Base-by-base conservation (phyloP, 495 filamentous ascomycete genomes). In the Aspergillus bertholletiae region DNA sequence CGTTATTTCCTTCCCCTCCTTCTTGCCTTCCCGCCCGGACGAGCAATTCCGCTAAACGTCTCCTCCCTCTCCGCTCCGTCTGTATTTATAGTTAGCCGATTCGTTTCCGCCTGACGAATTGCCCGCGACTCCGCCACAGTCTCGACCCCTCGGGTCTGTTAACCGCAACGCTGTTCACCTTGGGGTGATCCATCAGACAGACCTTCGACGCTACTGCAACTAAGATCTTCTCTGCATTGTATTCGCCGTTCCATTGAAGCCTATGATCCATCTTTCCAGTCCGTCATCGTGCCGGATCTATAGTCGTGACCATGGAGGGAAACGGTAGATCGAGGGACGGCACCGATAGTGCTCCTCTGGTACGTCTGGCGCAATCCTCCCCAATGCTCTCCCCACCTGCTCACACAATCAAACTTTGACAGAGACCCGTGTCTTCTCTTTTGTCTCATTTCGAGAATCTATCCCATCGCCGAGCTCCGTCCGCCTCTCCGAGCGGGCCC, bases 361-460 rank as follows among this genome's bases (percentile, higher is more conserved):
- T 81, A 72, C 62, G 77, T 60, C 65, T 56, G 62, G 40, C 49
- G 41, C 63, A n/a, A 50, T 41, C 24, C 12, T 9, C 23, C 41
- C 21, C 23, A 17, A 22, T 40, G 26, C 20, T 28, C 17, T 18
- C 18, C 2, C 13, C 13, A 28, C 18, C 27, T 22, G 43, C 57
- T 65, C 53, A 68, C 45, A 48, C 46, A 48, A 52, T 59, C 21
- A 55, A 46, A 15, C 11, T 48, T 35, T 58, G n/a, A 34, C 58
- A 80, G 77, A 77, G 81, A 76, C 89, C 94, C 0, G 94, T 98
- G 23, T 98, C 94, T 39, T 96, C 93, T 43, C 77, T 97, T 28
- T 82, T 90, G 45, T 94, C 92, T 39, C 88, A 93, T 66, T 98
- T 98, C 64, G 94, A 98, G 77, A 88, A 88, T 53, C 85, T 96